phyloP scores from a whole-genome alignment of 257 asterid genomes.

The Hygrophila difformis region DNA sequence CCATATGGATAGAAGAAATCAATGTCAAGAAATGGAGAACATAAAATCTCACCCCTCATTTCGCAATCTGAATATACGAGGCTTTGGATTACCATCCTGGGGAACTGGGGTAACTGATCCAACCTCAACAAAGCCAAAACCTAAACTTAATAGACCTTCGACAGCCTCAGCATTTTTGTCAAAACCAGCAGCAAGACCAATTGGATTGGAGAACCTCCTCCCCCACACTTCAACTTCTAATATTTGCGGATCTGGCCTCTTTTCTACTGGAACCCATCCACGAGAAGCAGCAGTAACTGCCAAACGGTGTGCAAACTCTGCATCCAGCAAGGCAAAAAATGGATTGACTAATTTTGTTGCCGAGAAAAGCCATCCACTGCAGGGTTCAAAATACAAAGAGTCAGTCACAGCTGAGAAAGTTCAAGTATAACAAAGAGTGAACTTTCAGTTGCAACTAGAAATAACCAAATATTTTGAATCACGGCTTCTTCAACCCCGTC shows the following conservation, averaged over 20 bases:
- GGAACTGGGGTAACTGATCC: constrained; percentile 98
- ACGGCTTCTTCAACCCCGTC: no score
- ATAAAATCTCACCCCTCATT: constrained; percentile 56
- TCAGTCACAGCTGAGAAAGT: no score
- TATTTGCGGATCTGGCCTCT: constrained; percentile 72
- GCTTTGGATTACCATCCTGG: constrained; percentile 97
- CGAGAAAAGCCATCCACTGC: constrained; percentile 96
- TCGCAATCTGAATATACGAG: constrained; percentile 85
- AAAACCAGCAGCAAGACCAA: constrained; percentile 97
- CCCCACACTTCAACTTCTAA: constrained; percentile 86
- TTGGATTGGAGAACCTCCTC: constrained; percentile 91
- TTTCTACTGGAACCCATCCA: constrained; percentile 97
- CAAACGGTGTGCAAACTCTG: constrained; percentile 87
- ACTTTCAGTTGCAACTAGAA: no score
- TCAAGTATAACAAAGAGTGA: no score
- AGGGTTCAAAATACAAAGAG: constrained; percentile 16
- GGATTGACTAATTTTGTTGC: constrained; percentile 97
- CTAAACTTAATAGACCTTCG: constrained; percentile 91
- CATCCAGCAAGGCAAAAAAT: constrained; percentile 82
- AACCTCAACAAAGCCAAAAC: constrained; percentile 98
- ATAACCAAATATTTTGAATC: no score
- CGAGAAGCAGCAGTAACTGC: constrained; percentile 99
- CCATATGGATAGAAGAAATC: neutral
- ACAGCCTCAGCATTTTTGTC: constrained; percentile 98
- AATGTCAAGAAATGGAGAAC: neutral